These are phyloP conservation scores for Lagenidium giganteum DNA, from an alignment of 352 stramenopile genomes.

Conservation along the genomic window DNA sequence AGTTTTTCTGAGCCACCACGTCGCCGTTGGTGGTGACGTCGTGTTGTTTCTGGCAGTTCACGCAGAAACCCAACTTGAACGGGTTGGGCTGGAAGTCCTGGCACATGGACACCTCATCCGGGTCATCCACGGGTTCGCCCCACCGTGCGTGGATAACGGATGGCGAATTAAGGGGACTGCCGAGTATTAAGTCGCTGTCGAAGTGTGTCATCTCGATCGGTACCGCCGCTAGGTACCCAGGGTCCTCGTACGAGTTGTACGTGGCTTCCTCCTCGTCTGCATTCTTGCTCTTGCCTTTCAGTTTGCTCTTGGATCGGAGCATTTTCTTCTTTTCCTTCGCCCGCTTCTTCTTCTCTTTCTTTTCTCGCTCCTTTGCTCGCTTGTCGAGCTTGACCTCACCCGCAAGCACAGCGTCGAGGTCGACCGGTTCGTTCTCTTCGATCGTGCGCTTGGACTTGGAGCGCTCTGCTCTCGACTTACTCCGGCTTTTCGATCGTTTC, in stretches of 20 bases:
- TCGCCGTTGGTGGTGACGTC: conserved; percentile 68
- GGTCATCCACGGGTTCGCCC: conserved; percentile 78
- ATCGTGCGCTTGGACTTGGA: too few relatives aligned
- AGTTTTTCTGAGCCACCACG: conserved; percentile 65
- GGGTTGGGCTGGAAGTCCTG: conserved; percentile 77
- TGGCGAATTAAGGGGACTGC: conserved; percentile 66
- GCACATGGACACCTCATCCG: conserved; percentile 77
- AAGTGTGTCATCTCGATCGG: conserved; percentile 58
- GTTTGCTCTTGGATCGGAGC: conserved; percentile 20
- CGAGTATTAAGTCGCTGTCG: conserved; percentile 74
- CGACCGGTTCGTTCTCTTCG: too few relatives aligned
- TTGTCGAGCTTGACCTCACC: too few relatives aligned
- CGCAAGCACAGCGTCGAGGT: too few relatives aligned
- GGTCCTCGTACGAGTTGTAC: conserved; percentile 79
- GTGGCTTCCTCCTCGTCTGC: conserved; percentile 29
- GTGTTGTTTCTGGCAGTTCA: conserved; percentile 89
- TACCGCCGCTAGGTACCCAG: conserved; percentile 50
- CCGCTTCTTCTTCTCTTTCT: too few relatives aligned
- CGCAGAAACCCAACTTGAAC: conserved; percentile 85
- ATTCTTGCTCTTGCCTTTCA: too few relatives aligned
- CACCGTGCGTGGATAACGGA: conserved; percentile 83
- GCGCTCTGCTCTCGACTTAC: too few relatives aligned
- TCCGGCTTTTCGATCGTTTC: too few relatives aligned
- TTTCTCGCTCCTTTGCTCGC: too few relatives aligned
- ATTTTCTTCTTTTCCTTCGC: too few relatives aligned